These are phyloP conservation scores for Isoetes taiwanensis DNA, from an alignment of 75 land plant species.

Conservation along the genomic window DNA sequence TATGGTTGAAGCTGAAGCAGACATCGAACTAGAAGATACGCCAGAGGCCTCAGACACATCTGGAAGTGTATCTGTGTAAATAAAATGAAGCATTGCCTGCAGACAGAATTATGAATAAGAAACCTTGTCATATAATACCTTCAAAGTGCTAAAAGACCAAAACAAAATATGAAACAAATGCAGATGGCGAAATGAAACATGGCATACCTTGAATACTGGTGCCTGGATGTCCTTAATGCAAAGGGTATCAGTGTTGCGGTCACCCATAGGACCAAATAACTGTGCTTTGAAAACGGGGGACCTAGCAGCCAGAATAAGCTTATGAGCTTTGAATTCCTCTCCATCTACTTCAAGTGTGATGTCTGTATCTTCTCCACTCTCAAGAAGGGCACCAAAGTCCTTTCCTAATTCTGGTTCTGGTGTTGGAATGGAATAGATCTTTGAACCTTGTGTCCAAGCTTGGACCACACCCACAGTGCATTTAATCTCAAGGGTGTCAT, in stretches of 20 bases:
- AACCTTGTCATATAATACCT: too few species aligned
- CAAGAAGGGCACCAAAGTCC: conserved; percentile 1
- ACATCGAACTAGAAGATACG: too few species aligned
- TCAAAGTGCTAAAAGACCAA: too few species aligned
- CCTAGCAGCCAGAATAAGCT: not conserved
- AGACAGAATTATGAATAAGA: too few species aligned
- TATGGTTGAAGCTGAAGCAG: conserved; percentile 38
- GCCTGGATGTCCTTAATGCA: not conserved
- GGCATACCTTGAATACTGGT: conserved; percentile 5
- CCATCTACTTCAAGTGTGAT: conserved; percentile 4
- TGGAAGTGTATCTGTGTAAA: conserved; percentile 61
- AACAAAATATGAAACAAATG: too few species aligned
- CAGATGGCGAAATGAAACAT: too few species aligned
- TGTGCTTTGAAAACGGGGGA: conserved; percentile 3
- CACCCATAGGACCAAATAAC: not conserved
- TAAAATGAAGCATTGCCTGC: conserved; percentile 65
- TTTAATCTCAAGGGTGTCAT: conserved; percentile 1
- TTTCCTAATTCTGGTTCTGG: not conserved
- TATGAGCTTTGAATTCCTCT: not conserved
- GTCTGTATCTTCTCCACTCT: conserved; percentile 1
- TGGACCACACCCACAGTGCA: not conserved
- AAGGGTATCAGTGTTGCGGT: not conserved
- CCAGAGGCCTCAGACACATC: conserved; percentile 35
- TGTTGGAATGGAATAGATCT: not conserved
- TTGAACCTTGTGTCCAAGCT: not conserved